A percentile compares a stretch with the other conserved stretches of the same genome.
Evolutionary conservation across 495 filamentous ascomycete genomes (phyloP).

Genomic region (Penicillium dipodomyicola): DNA sequence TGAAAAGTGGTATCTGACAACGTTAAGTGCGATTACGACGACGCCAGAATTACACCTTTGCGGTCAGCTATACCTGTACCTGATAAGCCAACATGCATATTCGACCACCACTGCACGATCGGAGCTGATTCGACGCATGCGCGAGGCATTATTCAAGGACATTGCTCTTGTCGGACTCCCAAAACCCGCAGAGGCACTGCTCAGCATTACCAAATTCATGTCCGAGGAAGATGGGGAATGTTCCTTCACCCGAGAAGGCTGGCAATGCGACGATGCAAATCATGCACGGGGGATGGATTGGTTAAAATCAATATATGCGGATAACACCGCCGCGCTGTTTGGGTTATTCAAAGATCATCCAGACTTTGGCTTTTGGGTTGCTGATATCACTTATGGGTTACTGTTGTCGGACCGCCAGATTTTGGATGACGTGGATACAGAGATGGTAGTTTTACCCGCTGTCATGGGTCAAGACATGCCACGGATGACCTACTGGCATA

Average conservation of each 20-base stretch:
- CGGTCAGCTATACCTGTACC: constrained; percentile 41
- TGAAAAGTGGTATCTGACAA: constrained; percentile 23
- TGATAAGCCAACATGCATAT: constrained; percentile 35
- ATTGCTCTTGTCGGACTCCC: constrained; percentile 42
- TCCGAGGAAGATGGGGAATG: constrained; percentile 38
- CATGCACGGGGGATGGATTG: constrained; percentile 33
- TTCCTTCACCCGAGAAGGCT: constrained; percentile 30
- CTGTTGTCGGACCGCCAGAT: constrained; percentile 49
- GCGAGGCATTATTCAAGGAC: constrained; percentile 43
- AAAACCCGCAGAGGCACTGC: constrained; percentile 39
- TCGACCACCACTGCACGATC: constrained; percentile 29
- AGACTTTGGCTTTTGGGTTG: constrained; percentile 13
- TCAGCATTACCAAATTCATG: constrained; percentile 37
- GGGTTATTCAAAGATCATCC: constrained; percentile 27
- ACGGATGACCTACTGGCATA: constrained; percentile 49
- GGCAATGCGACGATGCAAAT: constrained; percentile 39
- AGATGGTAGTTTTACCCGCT: constrained; percentile 46
- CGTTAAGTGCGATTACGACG: constrained; percentile 30
- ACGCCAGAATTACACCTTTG: constrained; percentile 35
- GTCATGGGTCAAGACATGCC: constrained; percentile 55
- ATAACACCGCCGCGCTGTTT: constrained; percentile 25
- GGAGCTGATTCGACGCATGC: constrained; percentile 37
- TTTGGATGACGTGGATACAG: constrained; percentile 44
- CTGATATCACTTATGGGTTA: constrained; percentile 51
- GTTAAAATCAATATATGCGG: constrained; percentile 28